Evolutionary conservation across 2,329 filamentous ascomycete genomes (phyloP).

Genomic region (Leptographium galeiforme): DNA sequence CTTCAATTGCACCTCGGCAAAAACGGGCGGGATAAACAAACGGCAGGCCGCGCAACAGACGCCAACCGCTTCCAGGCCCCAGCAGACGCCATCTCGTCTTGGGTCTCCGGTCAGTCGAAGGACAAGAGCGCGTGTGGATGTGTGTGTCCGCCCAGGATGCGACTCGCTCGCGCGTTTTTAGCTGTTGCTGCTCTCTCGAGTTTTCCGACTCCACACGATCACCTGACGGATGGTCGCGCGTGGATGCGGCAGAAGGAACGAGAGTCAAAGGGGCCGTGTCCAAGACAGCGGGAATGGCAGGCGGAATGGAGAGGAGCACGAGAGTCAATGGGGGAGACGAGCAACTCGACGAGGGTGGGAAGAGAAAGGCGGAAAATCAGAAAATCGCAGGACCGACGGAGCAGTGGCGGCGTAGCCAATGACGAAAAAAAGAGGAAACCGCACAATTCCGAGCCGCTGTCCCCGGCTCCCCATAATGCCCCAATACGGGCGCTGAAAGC

Average conservation of each 20-base stretch:
- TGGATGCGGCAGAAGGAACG: too few relatives aligned
- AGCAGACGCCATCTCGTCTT: constrained; percentile 7
- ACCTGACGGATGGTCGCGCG: not conserved
- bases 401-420: not conserved
- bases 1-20: not conserved
- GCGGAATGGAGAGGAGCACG: not conserved
- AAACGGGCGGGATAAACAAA: constrained; percentile 3
- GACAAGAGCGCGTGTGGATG: not conserved
- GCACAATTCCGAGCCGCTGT: constrained; percentile 11
- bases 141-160: too few relatives aligned
- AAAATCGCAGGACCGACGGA: not conserved
- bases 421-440: constrained; percentile 8
- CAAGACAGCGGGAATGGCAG: not conserved
- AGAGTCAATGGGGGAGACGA: not conserved
- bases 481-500: not conserved
- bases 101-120: not conserved
- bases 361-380: not conserved
- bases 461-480: not conserved
- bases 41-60: constrained; percentile 9
- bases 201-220: not conserved
- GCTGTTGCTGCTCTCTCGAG: not conserved
- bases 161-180: not conserved
- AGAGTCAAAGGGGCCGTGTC: not conserved
- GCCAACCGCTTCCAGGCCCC: constrained; percentile 11
- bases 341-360: not conserved